These are phyloP conservation scores for Phaeoacremonium minimum DNA, from an alignment of 2,329 filamentous ascomycete genomes.

Conservation along the genomic window DNA sequence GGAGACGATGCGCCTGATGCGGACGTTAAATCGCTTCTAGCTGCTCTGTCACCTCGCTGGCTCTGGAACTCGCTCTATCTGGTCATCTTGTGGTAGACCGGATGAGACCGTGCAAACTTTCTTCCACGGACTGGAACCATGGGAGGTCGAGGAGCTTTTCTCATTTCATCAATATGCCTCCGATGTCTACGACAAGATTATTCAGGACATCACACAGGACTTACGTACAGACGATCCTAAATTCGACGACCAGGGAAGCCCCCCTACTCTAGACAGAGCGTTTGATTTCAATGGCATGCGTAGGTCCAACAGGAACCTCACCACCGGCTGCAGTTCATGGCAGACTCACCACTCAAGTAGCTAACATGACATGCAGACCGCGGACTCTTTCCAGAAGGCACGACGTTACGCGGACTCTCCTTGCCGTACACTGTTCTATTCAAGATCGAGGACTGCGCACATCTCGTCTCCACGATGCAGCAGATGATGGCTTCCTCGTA, in stretches of 20 bases:
- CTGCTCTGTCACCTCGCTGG: slow-evolving; percentile 4
- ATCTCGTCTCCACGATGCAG: slow-evolving; percentile 25
- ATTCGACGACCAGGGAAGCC: slow-evolving; percentile 2
- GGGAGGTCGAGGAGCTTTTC: slow-evolving; percentile 9
- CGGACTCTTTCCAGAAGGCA: slow-evolving; percentile 1
- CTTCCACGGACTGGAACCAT: slow-evolving; percentile 5
- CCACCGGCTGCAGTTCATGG: not conserved
- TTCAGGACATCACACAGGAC: slow-evolving; percentile 3
- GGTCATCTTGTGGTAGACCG: not conserved
- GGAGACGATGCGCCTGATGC: slow-evolving; percentile 3
- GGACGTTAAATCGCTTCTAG: slow-evolving; percentile 9
- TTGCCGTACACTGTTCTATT: slow-evolving; percentile 3
- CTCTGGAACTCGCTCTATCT: not conserved
- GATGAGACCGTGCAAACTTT: slow-evolving; percentile 1
- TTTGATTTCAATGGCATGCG: slow-evolving; percentile 3
- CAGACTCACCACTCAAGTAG: not conserved
- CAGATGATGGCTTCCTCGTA: not conserved
- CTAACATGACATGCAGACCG: not conserved
- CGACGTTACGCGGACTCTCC: slow-evolving; percentile 1
- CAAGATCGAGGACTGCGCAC: slow-evolving; percentile 1
- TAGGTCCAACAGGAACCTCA: not conserved
- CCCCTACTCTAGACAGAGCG: slow-evolving; percentile 1
- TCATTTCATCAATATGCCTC: slow-evolving; percentile 4
- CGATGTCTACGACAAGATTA: slow-evolving; percentile 3
- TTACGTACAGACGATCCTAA: slow-evolving; percentile 3